Evolutionary conservation across 805 yeast genomes (phyloP), one percentile per base, ranked within the genome.

Genomic region (Ogataea nakhonphanomensis): DNA sequence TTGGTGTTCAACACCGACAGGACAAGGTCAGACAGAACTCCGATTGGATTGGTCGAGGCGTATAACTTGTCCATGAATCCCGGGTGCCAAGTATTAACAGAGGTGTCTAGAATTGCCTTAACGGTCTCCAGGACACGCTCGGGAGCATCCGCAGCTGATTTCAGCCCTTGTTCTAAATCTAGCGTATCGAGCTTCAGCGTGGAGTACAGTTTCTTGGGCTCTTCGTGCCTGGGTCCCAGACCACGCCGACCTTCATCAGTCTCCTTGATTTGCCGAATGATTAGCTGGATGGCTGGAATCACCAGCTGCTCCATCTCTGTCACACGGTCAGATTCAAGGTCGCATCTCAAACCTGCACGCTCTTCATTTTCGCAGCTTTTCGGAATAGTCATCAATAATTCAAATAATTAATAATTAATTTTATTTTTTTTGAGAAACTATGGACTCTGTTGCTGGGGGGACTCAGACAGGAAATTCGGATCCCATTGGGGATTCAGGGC

Each of bases 11-110:
- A 65, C 8, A 81, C 64, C 24, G 87, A 77, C 38, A 86, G 65
- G 3, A 86, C 58, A 37, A 86, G 43, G 57, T 86, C 95, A 2
- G 86, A 71, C 5, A 86, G 71, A 5, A 86, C 77, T 7, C 95
- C 95, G 23, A 85, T 80, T 1, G 95, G 90, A 55, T 85, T 86
- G 21, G 86, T 85, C n/a, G 86, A 76, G 0, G 95, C 95, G 51
- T 86, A 86, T 41, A 86, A 66, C 59, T 86, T 86, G 57, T 87
- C 95, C 65, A 86, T 62, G 54, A 86, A 86, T 1, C 95, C 95
- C 0, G 86, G 82, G 56, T 83, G 84, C 95, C 95, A 87, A 0
- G 95, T 87, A 37, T 81, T 84, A 29, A 84, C 87, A 0, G 91
- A 82, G 52, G 80, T 74, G 35, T 74, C 62, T 46, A 86, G 63